Evolutionary conservation across 805 yeast genomes (phyloP), one percentile per base, ranked within the genome.

Genomic region (Wickerhamiella galacta): DNA sequence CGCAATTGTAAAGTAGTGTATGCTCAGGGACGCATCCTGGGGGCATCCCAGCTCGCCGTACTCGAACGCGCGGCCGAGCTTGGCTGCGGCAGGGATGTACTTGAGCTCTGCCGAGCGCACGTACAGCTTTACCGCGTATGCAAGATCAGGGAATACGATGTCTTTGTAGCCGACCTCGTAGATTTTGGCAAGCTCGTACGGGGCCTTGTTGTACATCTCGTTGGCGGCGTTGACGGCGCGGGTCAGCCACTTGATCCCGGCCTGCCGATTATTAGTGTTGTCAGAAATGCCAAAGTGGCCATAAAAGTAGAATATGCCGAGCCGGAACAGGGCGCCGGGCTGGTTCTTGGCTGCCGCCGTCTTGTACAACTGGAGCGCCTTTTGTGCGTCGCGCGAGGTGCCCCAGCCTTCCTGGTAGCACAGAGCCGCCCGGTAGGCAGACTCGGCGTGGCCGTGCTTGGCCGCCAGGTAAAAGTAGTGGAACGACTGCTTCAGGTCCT

Each of bases 331-430:
- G 4, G 96, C 95, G n/a, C 93, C 85, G 0, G 95, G 83, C 53
- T 87, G 98, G 48, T 80, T 82, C 51, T 78, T 76, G 20, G 83
- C 67, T 0, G 96, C 93, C 0, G 96, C 94, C 48, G 73, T 72
- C 49, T 77, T 76, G 37, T 82, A 58, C 51, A 75, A 82, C 44
- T 81, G 92, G 6, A 82, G 60, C 1, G 92, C 83, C 46, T 81
- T 76, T 36, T 92, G 67, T 0, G 93, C 75, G 53, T 90, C 95
- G 44, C 90, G 67, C 15, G 81, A 72, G 4, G 87, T 77, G 3
- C 98, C 98, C 54, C 85, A 61, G 12, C 98, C 98, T 55, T 83
- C 92, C 54, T 85, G 93, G 45, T 75, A 79, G 55, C 95, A 87
- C 34, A 78, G 68, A 0, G 95, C 81, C 0, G 94, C 79, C 45